phyloP scores from a whole-genome alignment of 352 stramenopile species.

The Discostella stelligera region DNA sequence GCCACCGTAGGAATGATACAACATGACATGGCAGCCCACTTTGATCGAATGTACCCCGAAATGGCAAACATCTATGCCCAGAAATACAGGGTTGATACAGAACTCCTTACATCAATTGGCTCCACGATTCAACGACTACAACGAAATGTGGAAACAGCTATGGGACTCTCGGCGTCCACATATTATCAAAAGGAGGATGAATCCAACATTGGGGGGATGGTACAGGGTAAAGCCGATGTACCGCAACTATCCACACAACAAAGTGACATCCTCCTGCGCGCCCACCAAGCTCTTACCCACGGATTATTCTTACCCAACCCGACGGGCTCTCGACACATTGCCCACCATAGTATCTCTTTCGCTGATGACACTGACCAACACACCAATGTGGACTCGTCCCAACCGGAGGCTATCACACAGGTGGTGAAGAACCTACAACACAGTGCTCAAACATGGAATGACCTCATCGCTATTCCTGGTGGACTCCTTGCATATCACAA shows the following conservation, averaged over 20 bases:
- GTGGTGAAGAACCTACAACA: not conserved
- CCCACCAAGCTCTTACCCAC: not conserved
- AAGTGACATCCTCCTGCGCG: constrained; percentile 7
- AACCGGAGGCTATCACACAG: too few relatives aligned
- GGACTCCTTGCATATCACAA: constrained; percentile 11
- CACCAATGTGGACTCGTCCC: not conserved
- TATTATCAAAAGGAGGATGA: constrained; percentile 6
- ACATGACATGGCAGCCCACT: too few relatives aligned
- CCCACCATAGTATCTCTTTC: constrained; percentile 24
- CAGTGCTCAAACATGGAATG: too few relatives aligned
- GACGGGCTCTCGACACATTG: not conserved
- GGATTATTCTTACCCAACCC: not conserved
- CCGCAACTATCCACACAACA: not conserved
- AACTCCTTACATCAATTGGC: not conserved
- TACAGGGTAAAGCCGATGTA: not conserved
- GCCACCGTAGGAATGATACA: not conserved
- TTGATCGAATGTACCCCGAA: too few relatives aligned
- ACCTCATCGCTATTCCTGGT: too few relatives aligned
- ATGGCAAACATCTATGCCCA: constrained; percentile 7
- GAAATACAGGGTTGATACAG: not conserved
- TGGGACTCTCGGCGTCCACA: not conserved
- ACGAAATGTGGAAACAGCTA: constrained; percentile 5
- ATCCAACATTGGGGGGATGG: constrained; percentile 12
- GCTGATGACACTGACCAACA: constrained; percentile 24
- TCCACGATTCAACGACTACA: too few relatives aligned